Conservation (phyloP, 306 rosid genomes). For the Mimosa bimucronata region DNA sequence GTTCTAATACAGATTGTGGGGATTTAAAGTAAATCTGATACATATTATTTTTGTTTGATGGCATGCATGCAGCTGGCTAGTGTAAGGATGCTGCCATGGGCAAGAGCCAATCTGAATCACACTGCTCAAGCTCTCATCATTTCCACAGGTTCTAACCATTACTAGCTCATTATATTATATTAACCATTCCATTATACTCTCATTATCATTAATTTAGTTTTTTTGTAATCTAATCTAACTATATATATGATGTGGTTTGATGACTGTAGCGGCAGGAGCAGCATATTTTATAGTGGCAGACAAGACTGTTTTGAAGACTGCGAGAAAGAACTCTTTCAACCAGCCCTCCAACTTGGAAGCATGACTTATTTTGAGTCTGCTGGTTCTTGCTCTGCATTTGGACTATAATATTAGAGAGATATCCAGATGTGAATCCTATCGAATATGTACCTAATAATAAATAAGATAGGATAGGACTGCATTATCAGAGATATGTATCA, state of each 20-base stretch:
- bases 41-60: too few species aligned
- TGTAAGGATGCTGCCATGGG: conserved; percentile 98
- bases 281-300: conserved; percentile 99
- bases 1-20: neutral
- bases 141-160: conserved; percentile 67
- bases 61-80: conserved; percentile 76
- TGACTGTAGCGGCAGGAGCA: conserved; percentile 85
- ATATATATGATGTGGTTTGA: neutral
- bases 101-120: conserved; percentile 86
- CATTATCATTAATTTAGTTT: neutral
- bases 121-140: conserved; percentile 98
- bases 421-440: neutral
- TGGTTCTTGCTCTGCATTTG: conserved; percentile 8
- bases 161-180: neutral
- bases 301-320: conserved; percentile 92
- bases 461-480: neutral
- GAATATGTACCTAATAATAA: neutral
- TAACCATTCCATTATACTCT: neutral
- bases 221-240: conserved; percentile 27
- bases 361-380: conserved; percentile 21
- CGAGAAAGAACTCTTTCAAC: conserved; percentile 89
- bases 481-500: too few species aligned
- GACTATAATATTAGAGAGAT: neutral
- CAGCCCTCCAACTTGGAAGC: conserved; percentile 47
- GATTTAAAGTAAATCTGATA: neutral